phyloP scores from a whole-genome alignment of 202 grass and related monocot genomes.

The Digitaria exilis region DNA sequence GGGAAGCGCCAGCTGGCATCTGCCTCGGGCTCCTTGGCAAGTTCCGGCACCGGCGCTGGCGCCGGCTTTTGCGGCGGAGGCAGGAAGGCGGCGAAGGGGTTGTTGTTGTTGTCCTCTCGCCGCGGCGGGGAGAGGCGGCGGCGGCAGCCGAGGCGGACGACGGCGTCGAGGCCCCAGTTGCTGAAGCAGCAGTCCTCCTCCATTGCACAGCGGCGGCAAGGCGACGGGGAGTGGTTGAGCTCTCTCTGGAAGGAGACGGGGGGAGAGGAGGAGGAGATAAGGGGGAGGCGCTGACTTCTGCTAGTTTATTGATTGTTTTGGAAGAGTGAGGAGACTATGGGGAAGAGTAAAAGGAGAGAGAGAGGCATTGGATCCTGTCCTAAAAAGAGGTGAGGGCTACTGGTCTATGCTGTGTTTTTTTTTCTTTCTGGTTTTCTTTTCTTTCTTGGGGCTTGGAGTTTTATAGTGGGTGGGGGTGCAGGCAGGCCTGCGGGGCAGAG shows the following conservation, averaged over 20 bases:
- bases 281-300: conserved; percentile 74
- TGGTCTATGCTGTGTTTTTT: background rate
- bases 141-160: conserved; percentile 54
- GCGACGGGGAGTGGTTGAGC: conserved; percentile 27
- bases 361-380: background rate
- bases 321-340: conserved; percentile 36
- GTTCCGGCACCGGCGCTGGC: background rate
- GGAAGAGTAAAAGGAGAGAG: conserved; percentile 42
- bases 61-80: background rate
- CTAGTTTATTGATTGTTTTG: conserved; percentile 48
- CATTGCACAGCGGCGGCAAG: conserved; percentile 12
- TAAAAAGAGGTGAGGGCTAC: background rate
- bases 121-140: conserved; percentile 8
- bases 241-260: conserved; percentile 26
- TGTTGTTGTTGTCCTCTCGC: conserved; percentile 27
- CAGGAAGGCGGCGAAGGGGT: conserved; percentile 30
- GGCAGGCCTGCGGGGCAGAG: background rate
- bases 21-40: background rate
- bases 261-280: conserved; percentile 32
- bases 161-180: conserved; percentile 80
- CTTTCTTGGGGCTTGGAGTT: conserved; percentile 22
- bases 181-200: conserved; percentile 51
- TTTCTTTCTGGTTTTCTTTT: conserved; percentile 19
- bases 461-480: background rate
- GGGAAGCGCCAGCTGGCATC: conserved; percentile 34